Evolutionary conservation across 257 asterid genomes (phyloP).

Genomic region (Coffea eugenioides): DNA sequence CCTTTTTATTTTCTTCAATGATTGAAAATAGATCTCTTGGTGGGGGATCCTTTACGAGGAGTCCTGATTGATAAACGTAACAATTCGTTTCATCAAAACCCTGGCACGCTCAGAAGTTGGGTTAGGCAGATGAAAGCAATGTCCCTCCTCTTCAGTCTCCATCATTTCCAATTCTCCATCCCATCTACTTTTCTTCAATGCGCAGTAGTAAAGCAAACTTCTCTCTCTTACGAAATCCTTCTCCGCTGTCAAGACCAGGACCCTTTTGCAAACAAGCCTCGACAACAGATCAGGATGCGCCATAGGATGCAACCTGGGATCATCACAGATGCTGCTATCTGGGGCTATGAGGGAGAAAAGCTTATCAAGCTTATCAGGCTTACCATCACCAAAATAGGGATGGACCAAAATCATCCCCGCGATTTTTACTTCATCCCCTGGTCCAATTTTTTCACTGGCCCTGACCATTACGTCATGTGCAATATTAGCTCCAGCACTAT

Average conservation of each 20-base stretch:
- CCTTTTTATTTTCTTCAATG: too few species aligned
- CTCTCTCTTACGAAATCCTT: constrained; percentile 39
- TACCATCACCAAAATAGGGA: constrained; percentile 51
- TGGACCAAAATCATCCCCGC: constrained; percentile 50
- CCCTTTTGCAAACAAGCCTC: constrained; percentile 34
- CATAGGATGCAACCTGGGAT: constrained; percentile 41
- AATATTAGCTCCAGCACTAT: constrained; percentile 75
- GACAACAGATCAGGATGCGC: constrained; percentile 29
- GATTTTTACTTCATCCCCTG: neutral
- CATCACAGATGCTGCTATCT: constrained; percentile 26
- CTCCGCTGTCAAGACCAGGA: constrained; percentile 48
- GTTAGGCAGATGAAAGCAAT: constrained; percentile 36
- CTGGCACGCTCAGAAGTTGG: constrained; percentile 24
- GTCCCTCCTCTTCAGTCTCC: constrained; percentile 42
- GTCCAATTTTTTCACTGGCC: neutral
- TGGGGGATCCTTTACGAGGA: neutral
- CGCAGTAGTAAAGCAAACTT: constrained; percentile 33
- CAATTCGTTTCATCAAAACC: constrained; percentile 32
- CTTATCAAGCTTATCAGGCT: neutral
- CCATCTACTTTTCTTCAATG: constrained; percentile 40
- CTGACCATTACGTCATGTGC: constrained; percentile 16
- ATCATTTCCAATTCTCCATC: constrained; percentile 37
- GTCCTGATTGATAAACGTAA: constrained; percentile 14
- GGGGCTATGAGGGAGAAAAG: constrained; percentile 31
- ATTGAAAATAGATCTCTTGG: neutral